Evolutionary conservation across 169 alveolate genomes (phyloP).

Genomic region (Eimeria nieschulzi): DNA sequence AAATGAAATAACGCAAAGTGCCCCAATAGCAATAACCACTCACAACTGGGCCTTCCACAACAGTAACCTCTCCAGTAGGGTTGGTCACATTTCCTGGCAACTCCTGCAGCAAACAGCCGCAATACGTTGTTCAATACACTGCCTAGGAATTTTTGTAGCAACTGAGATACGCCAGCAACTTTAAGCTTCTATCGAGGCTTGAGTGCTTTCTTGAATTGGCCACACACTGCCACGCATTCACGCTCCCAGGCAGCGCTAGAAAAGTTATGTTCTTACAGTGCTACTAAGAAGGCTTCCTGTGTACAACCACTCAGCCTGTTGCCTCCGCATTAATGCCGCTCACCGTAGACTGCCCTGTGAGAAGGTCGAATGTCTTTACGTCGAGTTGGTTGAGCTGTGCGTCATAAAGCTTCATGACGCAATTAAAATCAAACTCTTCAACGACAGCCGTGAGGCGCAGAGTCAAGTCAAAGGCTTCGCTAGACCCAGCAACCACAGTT

Average conservation of each 20-base stretch:
- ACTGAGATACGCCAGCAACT: no score
- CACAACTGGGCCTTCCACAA: constrained; percentile 49
- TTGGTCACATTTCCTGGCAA: constrained; percentile 49
- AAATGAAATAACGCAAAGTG: no score
- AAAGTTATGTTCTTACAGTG: no score
- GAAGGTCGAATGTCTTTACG: constrained; percentile 53
- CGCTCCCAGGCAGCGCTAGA: no score
- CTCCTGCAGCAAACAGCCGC: constrained; percentile 2
- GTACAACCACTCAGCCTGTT: no score
- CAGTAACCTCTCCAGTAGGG: constrained; percentile 58
- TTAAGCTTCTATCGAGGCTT: no score
- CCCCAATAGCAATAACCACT: not conserved
- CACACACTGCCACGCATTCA: no score
- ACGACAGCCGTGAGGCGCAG: constrained; percentile 62
- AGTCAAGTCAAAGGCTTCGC: constrained; percentile 60
- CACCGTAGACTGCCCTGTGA: constrained; percentile 53
- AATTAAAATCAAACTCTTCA: constrained; percentile 54
- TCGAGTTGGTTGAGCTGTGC: constrained; percentile 62
- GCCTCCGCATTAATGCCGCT: not conserved
- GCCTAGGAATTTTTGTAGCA: no score
- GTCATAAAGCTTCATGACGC: constrained; percentile 57
- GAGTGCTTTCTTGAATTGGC: no score
- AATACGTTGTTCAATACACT: no score
- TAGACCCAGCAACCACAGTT: constrained; percentile 52
- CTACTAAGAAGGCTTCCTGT: no score